Evolutionary conservation across 164 flowering plant species (phyloP), one percentile per base, ranked within the genome.

Genomic region (Saururus chinensis): DNA sequence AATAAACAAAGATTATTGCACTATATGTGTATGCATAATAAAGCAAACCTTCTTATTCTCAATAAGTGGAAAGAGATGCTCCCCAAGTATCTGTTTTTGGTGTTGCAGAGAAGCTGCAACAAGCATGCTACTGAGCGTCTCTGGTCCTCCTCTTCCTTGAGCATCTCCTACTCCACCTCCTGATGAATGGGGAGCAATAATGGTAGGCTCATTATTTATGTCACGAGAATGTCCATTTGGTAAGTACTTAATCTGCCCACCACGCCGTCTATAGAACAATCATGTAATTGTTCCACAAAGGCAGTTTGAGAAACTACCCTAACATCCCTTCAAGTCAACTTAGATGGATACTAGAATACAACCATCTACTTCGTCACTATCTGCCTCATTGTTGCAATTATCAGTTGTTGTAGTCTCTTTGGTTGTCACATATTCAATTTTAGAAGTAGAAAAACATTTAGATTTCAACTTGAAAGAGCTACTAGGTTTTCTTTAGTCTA

Each of bases 61-160:
- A 40, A 91, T 92, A 24, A 84, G 88, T 11, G 90, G 92, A 64
- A 70, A 87, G 35, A 91, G 88, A 14, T 68, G 85, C 73, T 86
- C 92, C 30, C 98, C 98, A 52, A 91, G 80, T 35, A 88, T 84
- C 64, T 76, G 82, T 65, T 88, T 91, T 76, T 84, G 88, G 56
- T 82, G 81, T 59, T 79, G 81, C 1, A 88, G 90, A 23, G 87
- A 49, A 67, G 89, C 82, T 35, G 87, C 84, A 60, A 89, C 78
- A 57, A 91, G 87, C 92, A 74, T 68, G 75, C 79, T 84, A 70
- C 82, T 85, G 71, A 84, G 70, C 74, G 69, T 73, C 64, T 82
- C 83, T n/a, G 77, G 57, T 20, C 74, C 41, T n/a, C n/a, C n/a
- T 53, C 49, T 82, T 40, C 75, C 76, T 52, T 71, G n/a, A 14